Evolutionary conservation across 345 rosid genomes (phyloP), one percentile per base, ranked within the genome.

Genomic region (Melastoma malabathricum): DNA sequence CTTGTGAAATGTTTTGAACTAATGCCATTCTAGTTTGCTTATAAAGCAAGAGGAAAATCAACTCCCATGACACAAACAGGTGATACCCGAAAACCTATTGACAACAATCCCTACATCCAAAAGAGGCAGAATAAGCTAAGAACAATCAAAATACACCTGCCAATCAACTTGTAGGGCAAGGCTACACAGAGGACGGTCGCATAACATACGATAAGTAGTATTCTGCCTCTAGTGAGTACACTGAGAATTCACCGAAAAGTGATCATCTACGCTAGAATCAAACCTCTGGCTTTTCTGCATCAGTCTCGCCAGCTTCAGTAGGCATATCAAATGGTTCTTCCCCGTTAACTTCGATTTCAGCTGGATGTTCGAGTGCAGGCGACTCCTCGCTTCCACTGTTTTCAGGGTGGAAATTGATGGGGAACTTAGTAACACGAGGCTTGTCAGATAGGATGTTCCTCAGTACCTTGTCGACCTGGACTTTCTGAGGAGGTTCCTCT

Each of bases 361-460:
- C 46, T 14, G 74, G 72, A 56, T 69, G 76, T 46, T 68, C 75
- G 15, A 67, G 52, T n/a, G 68, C 51, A 41, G 68, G 64, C 13
- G 67, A 51, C 50, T 69, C 79, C 45, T 29, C 59, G 10, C 43
- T 67, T 65, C 62, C 78, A 49, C 68, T 60, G 18, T 72, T 74
- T 52, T 82, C 94, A 0, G 98, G 94, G 70, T 78, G 89, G 67
- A 90, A 90, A 57, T 86, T 84, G 58, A 90, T 80, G 59, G 96
- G 98, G 66, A 90, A 90, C 64, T 90, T 90, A 13, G 94, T 90
- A 17, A 86, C 98, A 61, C 96, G 70, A 25, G 96, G 98, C 68
- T 90, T 90, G 65, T 90, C 87, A 1, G 92, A 72, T 55, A 86
- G 68, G 48, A 90, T 84, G 50, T 90, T 86, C 69, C 94, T 78